Conservation (phyloP, 805 yeast species). For the baker's yeast (Saccharomyces cerevisiae) region DNA sequence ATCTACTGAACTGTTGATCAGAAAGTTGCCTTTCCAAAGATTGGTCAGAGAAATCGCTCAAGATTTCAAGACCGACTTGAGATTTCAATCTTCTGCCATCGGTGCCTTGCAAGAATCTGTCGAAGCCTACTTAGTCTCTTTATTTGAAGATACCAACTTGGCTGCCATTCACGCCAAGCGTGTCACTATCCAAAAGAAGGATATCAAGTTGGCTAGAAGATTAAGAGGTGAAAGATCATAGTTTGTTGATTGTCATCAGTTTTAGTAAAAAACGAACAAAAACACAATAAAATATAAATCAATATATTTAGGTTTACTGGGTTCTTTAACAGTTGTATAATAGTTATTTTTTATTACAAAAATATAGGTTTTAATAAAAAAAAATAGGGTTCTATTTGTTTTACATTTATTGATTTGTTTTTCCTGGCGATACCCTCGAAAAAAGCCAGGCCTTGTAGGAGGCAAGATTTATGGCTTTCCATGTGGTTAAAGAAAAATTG, state of each 20-base stretch:
- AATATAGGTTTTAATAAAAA: background rate
- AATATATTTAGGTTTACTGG: background rate
- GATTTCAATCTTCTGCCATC: slow-evolving; percentile 96
- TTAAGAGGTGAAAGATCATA: slow-evolving; percentile 93
- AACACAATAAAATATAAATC: background rate
- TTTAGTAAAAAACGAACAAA: background rate
- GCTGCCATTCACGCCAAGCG: slow-evolving; percentile 99
- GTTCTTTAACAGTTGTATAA: background rate
- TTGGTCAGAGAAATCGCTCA: slow-evolving; percentile 92
- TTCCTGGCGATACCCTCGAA: too few relatives aligned
- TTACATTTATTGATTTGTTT: too few relatives aligned
- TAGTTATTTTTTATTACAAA: background rate
- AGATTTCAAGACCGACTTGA: slow-evolving; percentile 85
- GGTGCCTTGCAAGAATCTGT: slow-evolving; percentile 98
- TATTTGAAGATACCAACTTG: slow-evolving; percentile 95
- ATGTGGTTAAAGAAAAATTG: background rate
- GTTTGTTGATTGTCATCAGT: slow-evolving; percentile 8
- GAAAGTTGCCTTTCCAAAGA: slow-evolving; percentile 96
- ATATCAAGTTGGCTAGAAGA: slow-evolving; percentile 95
- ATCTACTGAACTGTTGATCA: slow-evolving; percentile 87
- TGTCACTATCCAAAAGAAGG: slow-evolving; percentile 97
- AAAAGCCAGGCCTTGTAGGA: background rate
- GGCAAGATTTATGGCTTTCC: background rate
- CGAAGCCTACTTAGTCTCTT: slow-evolving; percentile 92
- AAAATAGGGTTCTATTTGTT: background rate